Percentiles rank a stretch among this genome's conserved stretches.
These are phyloP conservation scores for Gossypium davidsonii DNA, from an alignment of 441 rosid genomes.

Conservation along the genomic window DNA sequence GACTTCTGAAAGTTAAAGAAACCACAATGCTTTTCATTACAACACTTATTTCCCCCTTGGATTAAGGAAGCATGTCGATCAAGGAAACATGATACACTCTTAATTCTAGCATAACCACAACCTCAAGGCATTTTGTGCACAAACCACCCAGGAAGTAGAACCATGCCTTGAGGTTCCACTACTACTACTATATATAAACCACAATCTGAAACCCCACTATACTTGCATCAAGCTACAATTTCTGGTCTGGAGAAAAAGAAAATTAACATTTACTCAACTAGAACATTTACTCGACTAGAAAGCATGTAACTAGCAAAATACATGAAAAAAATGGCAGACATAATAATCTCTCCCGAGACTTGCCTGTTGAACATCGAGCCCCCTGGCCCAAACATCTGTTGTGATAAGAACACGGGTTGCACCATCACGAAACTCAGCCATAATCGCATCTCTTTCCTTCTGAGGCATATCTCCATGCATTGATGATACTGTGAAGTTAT, in stretches of 20 bases:
- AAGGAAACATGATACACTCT: not conserved
- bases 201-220: not conserved
- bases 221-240: not conserved
- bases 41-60: not conserved
- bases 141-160: not conserved
- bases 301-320: not conserved
- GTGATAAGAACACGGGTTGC: conserved; percentile 88
- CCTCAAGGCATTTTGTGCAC: not conserved
- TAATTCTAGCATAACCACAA: not conserved
- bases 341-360: conserved; percentile 13
- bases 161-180: not conserved
- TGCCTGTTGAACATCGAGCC: conserved; percentile 94
- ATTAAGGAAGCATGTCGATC: not conserved
- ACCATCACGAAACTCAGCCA: conserved; percentile 71
- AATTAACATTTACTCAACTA: not conserved
- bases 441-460: conserved; percentile 85
- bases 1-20: not conserved
- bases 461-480: conserved; percentile 99
- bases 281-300: not conserved
- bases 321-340: not conserved
- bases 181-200: not conserved
- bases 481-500: conserved; percentile 84
- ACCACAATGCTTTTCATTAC: not conserved
- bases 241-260: not conserved
- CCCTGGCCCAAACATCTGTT: conserved; percentile 97